Evolutionary conservation across 2,329 filamentous ascomycete species (phyloP).

Genomic region (Colletotrichum sp.): DNA sequence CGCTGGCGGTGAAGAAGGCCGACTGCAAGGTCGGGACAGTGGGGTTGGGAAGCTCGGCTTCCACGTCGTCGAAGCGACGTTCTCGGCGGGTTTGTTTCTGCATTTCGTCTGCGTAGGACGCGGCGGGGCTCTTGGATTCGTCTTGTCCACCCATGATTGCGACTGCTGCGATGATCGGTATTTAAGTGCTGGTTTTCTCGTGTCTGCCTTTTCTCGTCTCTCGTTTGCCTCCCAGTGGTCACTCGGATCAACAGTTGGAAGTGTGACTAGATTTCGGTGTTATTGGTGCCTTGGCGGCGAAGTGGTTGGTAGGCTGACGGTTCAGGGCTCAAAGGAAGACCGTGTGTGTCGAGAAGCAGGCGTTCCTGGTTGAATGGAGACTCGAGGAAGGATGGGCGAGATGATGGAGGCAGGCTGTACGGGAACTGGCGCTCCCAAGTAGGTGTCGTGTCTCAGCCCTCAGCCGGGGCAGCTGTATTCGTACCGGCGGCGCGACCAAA

Average conservation of each 20-base stretch:
- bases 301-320: constrained; percentile 19
- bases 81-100: constrained; percentile 55
- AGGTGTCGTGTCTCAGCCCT: constrained; percentile 12
- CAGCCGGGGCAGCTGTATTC: background rate
- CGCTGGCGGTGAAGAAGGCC: constrained; percentile 33
- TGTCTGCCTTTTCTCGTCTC: background rate
- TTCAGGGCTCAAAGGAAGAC: background rate
- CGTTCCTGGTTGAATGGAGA: background rate
- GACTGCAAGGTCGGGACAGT: constrained; percentile 30
- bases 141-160: constrained; percentile 2
- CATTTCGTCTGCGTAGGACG: constrained; percentile 45
- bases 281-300: constrained; percentile 13
- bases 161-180: background rate
- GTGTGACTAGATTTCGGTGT: constrained; percentile 5
- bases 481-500: background rate
- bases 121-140: constrained; percentile 18
- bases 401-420: background rate
- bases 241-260: background rate
- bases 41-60: constrained; percentile 49
- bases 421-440: background rate
- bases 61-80: constrained; percentile 54
- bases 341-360: background rate
- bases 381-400: background rate
- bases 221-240: background rate
- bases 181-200: background rate